These are phyloP conservation scores for Capsella bursapastoris DNA, from an alignment of 345 rosid species.

Conservation along the genomic window DNA sequence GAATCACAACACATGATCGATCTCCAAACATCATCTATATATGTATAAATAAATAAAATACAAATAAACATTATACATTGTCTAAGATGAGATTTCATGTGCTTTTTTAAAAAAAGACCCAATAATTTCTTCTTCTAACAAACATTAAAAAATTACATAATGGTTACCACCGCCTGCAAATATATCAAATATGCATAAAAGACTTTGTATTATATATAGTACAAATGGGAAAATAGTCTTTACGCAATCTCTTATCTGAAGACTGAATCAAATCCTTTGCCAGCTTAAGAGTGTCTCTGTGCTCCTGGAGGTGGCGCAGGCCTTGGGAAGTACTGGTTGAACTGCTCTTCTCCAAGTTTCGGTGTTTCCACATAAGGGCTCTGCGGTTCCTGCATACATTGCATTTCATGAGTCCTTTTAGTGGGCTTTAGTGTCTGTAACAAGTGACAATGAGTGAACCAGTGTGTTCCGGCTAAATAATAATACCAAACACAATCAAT, in stretches of 20 bases:
- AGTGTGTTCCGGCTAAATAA: background rate
- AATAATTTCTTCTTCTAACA: slow-evolving; percentile 33
- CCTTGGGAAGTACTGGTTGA: slow-evolving; percentile 59
- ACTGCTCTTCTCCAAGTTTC: slow-evolving; percentile 50
- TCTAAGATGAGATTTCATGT: slow-evolving; percentile 42
- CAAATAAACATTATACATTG: slow-evolving; percentile 33
- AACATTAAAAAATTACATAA: slow-evolving; percentile 18
- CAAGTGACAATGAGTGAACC: background rate
- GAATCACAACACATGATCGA: slow-evolving; percentile 29
- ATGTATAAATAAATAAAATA: background rate
- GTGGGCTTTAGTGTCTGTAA: background rate
- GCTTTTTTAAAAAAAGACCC: slow-evolving; percentile 12
- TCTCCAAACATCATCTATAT: slow-evolving; percentile 21
- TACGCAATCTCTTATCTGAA: background rate
- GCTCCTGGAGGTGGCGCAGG: slow-evolving; percentile 89
- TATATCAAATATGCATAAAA: slow-evolving; percentile 25
- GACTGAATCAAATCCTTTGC: slow-evolving; percentile 40
- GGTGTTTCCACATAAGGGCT: slow-evolving; percentile 91
- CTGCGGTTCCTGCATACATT: slow-evolving; percentile 44
- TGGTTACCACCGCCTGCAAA: slow-evolving; percentile 32
- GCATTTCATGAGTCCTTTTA: background rate
- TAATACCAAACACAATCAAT: background rate
- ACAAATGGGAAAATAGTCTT: slow-evolving; percentile 16
- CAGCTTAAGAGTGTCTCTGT: slow-evolving; percentile 55
- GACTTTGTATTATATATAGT: background rate